Percentiles rank a stretch among this genome's conserved stretches.
Conservation (phyloP, 352 stramenopile species). For the Pythium insidiosum region DNA sequence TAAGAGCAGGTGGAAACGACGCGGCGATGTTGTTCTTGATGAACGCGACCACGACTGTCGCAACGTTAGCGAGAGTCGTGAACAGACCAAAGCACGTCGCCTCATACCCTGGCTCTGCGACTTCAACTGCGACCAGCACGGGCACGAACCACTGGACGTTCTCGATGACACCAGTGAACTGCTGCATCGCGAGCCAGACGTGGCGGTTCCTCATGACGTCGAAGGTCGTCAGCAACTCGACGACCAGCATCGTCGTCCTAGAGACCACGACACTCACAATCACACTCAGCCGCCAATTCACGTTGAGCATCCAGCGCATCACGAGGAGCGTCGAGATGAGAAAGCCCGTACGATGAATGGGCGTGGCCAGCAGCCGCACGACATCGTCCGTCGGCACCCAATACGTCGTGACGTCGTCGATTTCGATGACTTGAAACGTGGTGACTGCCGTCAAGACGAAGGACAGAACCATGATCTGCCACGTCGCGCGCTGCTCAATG, state of each 20-base stretch:
- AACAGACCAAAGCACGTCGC: too few relatives aligned
- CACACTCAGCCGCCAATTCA: conserved; percentile 10
- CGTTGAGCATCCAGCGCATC: too few relatives aligned
- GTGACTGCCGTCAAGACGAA: conserved; percentile 4
- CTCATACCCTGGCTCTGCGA: conserved; percentile 12
- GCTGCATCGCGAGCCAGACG: conserved; percentile 5
- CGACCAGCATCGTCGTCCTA: conserved; percentile 1
- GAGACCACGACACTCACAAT: conserved; percentile 4
- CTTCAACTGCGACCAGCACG: conserved; percentile 10
- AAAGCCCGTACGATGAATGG: not conserved
- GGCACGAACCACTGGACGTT: conserved; percentile 1
- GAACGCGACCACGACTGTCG: conserved; percentile 1
- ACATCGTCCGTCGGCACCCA: not conserved
- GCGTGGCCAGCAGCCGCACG: conserved; percentile 1
- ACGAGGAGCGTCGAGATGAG: too few relatives aligned
- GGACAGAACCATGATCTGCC: conserved; percentile 9
- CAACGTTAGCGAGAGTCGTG: conserved; percentile 10
- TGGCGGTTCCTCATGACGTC: conserved; percentile 5
- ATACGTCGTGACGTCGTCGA: not conserved
- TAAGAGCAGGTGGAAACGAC: not conserved
- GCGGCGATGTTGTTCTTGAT: conserved; percentile 1
- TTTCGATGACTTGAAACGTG: not conserved
- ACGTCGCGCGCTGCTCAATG: conserved; percentile 5
- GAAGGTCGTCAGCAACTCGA: too few relatives aligned
- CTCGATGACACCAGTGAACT: conserved; percentile 2